Evolutionary conservation across 73 alveolate genomes (phyloP).

Genomic region (Effrenium voratum): DNA sequence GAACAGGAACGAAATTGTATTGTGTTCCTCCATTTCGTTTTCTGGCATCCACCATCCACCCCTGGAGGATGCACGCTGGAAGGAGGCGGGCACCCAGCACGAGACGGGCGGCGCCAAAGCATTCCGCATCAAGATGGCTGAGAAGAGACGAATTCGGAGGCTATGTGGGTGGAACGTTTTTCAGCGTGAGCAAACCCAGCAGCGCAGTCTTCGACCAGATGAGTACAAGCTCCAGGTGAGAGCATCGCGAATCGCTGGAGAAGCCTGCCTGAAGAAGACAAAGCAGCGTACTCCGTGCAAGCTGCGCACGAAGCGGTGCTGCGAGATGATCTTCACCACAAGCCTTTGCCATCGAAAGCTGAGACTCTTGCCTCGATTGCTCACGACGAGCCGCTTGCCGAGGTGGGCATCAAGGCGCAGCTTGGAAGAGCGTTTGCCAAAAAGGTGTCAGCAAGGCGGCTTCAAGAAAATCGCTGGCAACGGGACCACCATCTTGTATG

Average conservation of each 20-base stretch:
- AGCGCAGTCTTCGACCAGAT: neutral
- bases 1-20: neutral
- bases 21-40: neutral
- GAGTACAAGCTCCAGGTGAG: neutral
- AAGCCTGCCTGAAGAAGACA: neutral
- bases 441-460: neutral
- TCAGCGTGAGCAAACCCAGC: neutral
- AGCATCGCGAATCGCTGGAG: neutral
- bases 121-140: neutral
- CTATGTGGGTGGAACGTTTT: conserved; percentile 4
- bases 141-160: neutral
- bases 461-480: neutral
- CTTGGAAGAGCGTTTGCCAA: no score
- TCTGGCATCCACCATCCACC: neutral
- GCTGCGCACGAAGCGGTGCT: neutral
- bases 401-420: neutral
- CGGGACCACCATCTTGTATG: neutral
- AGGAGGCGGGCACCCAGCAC: neutral
- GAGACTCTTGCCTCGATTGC: neutral
- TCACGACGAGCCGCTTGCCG: neutral
- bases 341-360: neutral
- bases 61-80: neutral
- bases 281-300: neutral
- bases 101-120: neutral
- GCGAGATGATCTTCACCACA: no score